A percentile compares a stretch with the other conserved stretches of the same genome.
Conservation (phyloP, 495 filamentous ascomycete genomes). For the Neurospora africana region DNA sequence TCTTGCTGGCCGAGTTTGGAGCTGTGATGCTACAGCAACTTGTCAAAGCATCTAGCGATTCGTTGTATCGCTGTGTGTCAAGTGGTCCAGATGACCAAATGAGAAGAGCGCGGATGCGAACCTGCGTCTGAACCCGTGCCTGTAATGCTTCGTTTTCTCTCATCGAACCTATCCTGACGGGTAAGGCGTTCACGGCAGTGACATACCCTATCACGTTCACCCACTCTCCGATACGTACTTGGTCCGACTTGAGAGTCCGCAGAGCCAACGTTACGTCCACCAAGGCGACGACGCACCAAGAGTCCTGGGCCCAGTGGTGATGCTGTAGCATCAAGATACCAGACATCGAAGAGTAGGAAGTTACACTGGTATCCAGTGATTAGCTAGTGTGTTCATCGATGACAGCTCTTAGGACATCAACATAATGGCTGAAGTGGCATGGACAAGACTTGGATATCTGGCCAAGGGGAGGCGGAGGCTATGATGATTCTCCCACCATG, state of each 20-base stretch:
- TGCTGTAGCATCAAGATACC: constrained; percentile 54
- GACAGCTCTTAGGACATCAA: background rate
- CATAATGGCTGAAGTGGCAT: background rate
- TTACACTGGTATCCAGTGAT: constrained; percentile 46
- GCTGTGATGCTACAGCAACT: background rate
- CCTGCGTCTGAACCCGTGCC: constrained; percentile 11
- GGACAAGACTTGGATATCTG: background rate
- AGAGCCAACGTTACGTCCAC: constrained; percentile 67
- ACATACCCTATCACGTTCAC: constrained; percentile 84
- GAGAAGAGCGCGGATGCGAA: constrained; percentile 52
- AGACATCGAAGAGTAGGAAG: constrained; percentile 48
- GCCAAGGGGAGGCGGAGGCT: background rate
- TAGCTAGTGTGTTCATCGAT: background rate
- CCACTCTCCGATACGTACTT: constrained; percentile 73
- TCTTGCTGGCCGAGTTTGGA: background rate
- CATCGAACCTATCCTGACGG: constrained; percentile 3
- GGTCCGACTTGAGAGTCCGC: constrained; percentile 48
- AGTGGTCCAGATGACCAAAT: constrained; percentile 56
- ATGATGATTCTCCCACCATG: background rate
- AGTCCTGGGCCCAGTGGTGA: constrained; percentile 46
- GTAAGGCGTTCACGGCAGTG: constrained; percentile 17
- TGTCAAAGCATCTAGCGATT: constrained; percentile 16
- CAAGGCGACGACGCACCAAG: constrained; percentile 29
- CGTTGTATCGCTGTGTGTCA: constrained; percentile 54
- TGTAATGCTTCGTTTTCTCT: background rate